Conservation (phyloP, 805 yeast genomes). For the Kuraishia capsulata region DNA sequence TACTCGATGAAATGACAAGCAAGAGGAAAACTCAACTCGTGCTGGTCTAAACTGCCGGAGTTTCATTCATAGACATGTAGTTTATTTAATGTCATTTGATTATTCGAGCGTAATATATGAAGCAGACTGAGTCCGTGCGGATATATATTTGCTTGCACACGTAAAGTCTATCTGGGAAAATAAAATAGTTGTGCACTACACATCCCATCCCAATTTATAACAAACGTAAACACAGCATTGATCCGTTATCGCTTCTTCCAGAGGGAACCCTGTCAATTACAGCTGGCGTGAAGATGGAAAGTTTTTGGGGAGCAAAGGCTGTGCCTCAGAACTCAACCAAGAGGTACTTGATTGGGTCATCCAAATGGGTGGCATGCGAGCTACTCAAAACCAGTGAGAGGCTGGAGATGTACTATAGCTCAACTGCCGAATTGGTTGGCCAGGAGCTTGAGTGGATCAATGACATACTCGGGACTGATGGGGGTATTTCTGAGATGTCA, state of each 20-base stretch:
- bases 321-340: not conserved
- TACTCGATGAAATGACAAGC: slow-evolving; percentile 80
- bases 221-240: too few relatives aligned
- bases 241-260: not conserved
- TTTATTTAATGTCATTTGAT: too few relatives aligned
- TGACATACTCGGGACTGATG: slow-evolving; percentile 21
- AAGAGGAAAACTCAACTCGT: slow-evolving; percentile 83
- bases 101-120: too few relatives aligned
- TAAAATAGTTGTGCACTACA: too few relatives aligned
- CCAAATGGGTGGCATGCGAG: slow-evolving; percentile 41
- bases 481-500: not conserved
- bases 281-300: not conserved
- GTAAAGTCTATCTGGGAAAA: too few relatives aligned
- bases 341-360: slow-evolving; percentile 25
- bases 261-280: not conserved
- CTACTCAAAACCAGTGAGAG: slow-evolving; percentile 27
- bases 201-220: too few relatives aligned
- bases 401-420: slow-evolving; percentile 27
- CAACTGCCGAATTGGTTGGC: slow-evolving; percentile 27
- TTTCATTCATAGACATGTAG: too few relatives aligned
- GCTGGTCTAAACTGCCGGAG: slow-evolving; percentile 43
- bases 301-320: not conserved
- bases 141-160: too few relatives aligned
- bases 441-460: slow-evolving; percentile 30
- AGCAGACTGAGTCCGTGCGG: too few relatives aligned